These are phyloP conservation scores for Agaricus subrufescens DNA, from an alignment of 768 basidiomycete genomes.

Conservation along the genomic window DNA sequence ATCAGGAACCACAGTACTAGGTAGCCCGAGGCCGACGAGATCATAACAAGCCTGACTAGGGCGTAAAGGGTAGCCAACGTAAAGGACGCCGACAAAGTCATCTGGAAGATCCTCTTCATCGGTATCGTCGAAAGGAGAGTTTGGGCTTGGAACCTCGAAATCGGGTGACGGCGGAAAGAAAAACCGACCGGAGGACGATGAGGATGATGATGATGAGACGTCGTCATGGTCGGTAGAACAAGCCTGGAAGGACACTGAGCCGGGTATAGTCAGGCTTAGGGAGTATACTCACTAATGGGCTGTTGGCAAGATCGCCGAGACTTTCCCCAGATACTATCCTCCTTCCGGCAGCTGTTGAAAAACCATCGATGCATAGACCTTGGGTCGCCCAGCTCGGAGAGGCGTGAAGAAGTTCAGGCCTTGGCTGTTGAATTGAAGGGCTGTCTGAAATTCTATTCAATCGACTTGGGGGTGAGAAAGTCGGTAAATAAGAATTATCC, in stretches of 20 bases:
- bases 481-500: neutral
- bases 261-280: neutral
- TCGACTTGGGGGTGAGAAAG: neutral
- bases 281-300: neutral
- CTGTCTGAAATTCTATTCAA: neutral
- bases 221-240: neutral
- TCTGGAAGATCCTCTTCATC: neutral
- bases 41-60: neutral
- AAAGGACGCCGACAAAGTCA: neutral
- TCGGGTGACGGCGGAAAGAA: neutral
- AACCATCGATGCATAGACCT: slow-evolving; percentile 2
- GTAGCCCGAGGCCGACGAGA: neutral
- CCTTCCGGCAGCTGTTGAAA: neutral
- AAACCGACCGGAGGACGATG: neutral
- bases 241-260: neutral
- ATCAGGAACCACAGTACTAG: neutral
- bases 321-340: neutral
- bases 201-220: neutral
- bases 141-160: neutral
- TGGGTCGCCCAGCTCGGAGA: neutral
- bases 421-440: neutral
- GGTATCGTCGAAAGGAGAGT: neutral
- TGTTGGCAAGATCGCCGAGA: neutral
- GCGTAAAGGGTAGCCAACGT: slow-evolving; percentile 1
- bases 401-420: neutral